phyloP scores from a whole-genome alignment of 1,139 yeast species.

The Pneumocystis wakefieldiae region DNA sequence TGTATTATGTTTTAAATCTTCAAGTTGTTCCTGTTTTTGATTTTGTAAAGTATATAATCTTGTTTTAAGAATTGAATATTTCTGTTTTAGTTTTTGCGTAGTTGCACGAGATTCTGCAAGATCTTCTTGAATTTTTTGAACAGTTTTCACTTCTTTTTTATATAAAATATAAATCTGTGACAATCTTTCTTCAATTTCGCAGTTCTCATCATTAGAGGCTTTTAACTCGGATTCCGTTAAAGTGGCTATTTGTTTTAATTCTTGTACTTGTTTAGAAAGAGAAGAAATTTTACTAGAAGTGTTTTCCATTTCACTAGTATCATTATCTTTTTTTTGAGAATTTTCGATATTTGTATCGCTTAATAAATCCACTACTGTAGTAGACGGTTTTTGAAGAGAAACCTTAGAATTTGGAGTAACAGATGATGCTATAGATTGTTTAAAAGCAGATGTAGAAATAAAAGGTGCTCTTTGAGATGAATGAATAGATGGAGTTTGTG shows the following conservation, averaged over 20 bases:
- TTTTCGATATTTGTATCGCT: constrained; percentile 7
- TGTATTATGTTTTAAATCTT: constrained; percentile 48
- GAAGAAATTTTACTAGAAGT: constrained; percentile 73
- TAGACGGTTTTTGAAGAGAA: constrained; percentile 10
- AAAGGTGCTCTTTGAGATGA: constrained; percentile 19
- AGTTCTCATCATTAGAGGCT: constrained; percentile 46
- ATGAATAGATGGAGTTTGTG: constrained; percentile 16
- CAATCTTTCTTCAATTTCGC: constrained; percentile 58
- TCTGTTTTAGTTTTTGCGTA: constrained; percentile 56
- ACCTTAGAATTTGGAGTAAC: constrained; percentile 15
- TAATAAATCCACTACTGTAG: constrained; percentile 11
- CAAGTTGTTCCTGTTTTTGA: constrained; percentile 48
- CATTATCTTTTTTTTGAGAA: constrained; percentile 48
- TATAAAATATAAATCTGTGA: constrained; percentile 52
- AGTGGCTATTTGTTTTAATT: constrained; percentile 52
- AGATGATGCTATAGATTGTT: constrained; percentile 30
- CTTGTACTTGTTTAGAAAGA: constrained; percentile 57
- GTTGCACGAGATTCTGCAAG: constrained; percentile 50
- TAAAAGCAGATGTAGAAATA: constrained; percentile 55
- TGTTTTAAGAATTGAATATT: constrained; percentile 68
- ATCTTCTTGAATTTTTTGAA: constrained; percentile 51
- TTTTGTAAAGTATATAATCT: constrained; percentile 57
- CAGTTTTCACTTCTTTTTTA: constrained; percentile 57
- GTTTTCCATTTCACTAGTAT: constrained; percentile 77
- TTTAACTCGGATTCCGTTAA: constrained; percentile 65